Evolutionary conservation across 2,329 filamentous ascomycete genomes (phyloP).

Genomic region (Botrytis paeoniae): DNA sequence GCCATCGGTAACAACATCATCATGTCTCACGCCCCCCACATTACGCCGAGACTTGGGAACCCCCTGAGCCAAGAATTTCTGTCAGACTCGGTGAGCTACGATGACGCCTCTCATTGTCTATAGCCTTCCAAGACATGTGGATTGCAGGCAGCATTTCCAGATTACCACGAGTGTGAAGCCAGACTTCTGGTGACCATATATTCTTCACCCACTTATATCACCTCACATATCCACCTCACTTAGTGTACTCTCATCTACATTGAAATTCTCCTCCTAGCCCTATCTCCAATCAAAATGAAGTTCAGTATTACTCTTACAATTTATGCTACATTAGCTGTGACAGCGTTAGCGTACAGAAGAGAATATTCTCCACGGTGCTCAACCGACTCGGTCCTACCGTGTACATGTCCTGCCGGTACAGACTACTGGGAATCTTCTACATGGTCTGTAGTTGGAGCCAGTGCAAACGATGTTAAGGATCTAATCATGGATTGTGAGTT

Average conservation of each 20-base stretch:
- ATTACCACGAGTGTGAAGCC: neutral
- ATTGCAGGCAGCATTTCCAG: neutral
- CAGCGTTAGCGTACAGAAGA: neutral
- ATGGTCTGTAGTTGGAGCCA: conserved; percentile 2
- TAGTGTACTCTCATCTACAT: neutral
- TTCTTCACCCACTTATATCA: neutral
- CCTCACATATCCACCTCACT: neutral
- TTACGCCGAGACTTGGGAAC: neutral
- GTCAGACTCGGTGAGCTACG: neutral
- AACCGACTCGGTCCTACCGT: neutral
- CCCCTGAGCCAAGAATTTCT: neutral
- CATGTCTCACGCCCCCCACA: neutral
- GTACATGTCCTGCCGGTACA: neutral
- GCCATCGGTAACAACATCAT: neutral
- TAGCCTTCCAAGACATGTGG: neutral
- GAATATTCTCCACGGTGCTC: neutral
- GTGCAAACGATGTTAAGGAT: conserved; percentile 5
- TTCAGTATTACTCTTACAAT: neutral
- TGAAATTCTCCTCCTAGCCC: neutral
- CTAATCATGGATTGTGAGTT: conserved; percentile 15
- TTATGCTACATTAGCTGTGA: neutral
- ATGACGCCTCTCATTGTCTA: neutral
- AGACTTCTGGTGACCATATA: neutral
- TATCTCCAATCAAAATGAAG: neutral
- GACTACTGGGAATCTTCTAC: conserved; percentile 16